A percentile compares a stretch with the other conserved stretches of the same genome.
Conservation (phyloP, 202 grass and related monocot species). For the Alloteropsis angusta region DNA sequence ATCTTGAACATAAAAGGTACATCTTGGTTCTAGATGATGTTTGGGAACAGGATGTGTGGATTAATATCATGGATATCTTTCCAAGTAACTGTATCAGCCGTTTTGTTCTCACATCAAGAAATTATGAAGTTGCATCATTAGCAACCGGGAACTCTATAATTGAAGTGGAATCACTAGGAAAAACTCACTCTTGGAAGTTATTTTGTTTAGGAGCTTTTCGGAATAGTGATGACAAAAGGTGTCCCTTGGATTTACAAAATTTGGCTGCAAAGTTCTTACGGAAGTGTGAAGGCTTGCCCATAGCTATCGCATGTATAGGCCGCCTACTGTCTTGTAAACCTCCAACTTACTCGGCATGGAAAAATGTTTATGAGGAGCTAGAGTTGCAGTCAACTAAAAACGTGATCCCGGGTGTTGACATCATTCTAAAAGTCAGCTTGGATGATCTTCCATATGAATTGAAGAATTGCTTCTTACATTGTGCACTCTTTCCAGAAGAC, state of each 20-base stretch:
- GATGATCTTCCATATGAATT: conserved; percentile 25
- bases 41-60: conserved; percentile 18
- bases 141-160: background rate
- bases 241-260: background rate
- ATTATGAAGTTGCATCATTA: background rate
- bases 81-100: background rate
- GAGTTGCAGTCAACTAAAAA: background rate
- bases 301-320: background rate
- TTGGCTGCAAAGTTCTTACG: background rate
- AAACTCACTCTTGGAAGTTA: too few species aligned
- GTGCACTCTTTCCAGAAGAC: conserved; percentile 33
- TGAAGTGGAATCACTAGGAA: too few species aligned
- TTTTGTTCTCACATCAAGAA: conserved; percentile 29
- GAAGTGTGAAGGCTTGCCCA: background rate
- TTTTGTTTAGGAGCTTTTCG: background rate
- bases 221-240: background rate
- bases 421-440: conserved; percentile 26
- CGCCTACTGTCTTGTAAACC: background rate
- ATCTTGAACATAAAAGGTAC: conserved; percentile 12
- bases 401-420: background rate
- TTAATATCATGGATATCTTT: background rate
- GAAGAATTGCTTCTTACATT: conserved; percentile 44
- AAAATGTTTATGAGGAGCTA: background rate
- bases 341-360: background rate
- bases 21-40: conserved; percentile 39